These are phyloP conservation scores for Musa acuminata DNA, from an alignment of 176 grass and related monocot species.

Conservation along the genomic window DNA sequence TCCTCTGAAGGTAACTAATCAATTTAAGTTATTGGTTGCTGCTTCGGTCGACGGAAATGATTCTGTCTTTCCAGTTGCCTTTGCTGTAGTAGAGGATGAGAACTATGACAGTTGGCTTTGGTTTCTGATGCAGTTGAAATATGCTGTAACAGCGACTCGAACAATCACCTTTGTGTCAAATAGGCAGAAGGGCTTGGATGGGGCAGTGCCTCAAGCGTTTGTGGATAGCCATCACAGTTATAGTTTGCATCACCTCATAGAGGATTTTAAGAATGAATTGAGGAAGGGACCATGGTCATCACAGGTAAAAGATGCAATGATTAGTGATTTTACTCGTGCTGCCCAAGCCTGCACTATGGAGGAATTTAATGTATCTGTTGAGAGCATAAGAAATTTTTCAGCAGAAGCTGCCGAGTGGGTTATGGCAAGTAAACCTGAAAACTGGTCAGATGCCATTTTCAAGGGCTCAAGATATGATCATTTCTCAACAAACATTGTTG, in stretches of 20 bases:
- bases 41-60: slow-evolving; percentile 86
- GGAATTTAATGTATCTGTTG: slow-evolving; percentile 82
- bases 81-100: slow-evolving; percentile 89
- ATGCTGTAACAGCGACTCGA: slow-evolving; percentile 45
- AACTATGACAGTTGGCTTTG: slow-evolving; percentile 86
- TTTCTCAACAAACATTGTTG: slow-evolving; percentile 82
- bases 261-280: slow-evolving; percentile 84
- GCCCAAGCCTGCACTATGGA: slow-evolving; percentile 73
- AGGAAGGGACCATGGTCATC: slow-evolving; percentile 70
- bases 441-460: slow-evolving; percentile 96
- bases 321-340: slow-evolving; percentile 87
- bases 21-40: slow-evolving; percentile 76
- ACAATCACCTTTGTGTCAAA: slow-evolving; percentile 75
- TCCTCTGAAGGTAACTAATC: slow-evolving; percentile 76
- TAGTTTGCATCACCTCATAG: slow-evolving; percentile 82
- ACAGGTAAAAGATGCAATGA: slow-evolving; percentile 73
- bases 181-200: slow-evolving; percentile 76
- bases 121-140: slow-evolving; percentile 89
- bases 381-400: slow-evolving; percentile 83
- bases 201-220: slow-evolving; percentile 79
- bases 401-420: slow-evolving; percentile 82
- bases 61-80: slow-evolving; percentile 83
- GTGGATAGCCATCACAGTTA: slow-evolving; percentile 67
- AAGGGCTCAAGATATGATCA: slow-evolving; percentile 78
- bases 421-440: slow-evolving; percentile 80